These are phyloP conservation scores for Metschnikowia noctiluminum DNA, from an alignment of 805 yeast genomes.

Conservation along the genomic window DNA sequence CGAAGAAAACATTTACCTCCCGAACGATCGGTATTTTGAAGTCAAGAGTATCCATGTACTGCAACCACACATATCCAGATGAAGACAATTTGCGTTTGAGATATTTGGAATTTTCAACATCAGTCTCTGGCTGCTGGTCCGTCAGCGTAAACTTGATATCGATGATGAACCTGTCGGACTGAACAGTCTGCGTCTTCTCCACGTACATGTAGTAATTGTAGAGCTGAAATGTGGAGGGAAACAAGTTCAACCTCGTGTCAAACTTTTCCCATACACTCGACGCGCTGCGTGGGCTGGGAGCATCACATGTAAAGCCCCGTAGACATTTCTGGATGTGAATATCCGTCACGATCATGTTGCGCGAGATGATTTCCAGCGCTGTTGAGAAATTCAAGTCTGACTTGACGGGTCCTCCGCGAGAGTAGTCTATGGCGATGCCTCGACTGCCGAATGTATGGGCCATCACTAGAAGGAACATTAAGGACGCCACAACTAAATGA, in stretches of 20 bases:
- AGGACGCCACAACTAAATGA: constrained; percentile 9
- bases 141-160: constrained; percentile 11
- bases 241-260: constrained; percentile 16
- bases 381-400: constrained; percentile 6
- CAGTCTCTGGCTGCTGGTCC: constrained; percentile 6
- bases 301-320: constrained; percentile 16
- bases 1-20: constrained; percentile 28
- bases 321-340: constrained; percentile 14
- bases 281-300: constrained; percentile 1
- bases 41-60: constrained; percentile 11
- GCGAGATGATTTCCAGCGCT: constrained; percentile 12
- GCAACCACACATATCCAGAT: constrained; percentile 13
- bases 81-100: constrained; percentile 6
- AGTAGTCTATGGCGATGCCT: constrained; percentile 9
- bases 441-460: constrained; percentile 10
- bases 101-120: constrained; percentile 8
- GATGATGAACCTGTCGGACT: constrained; percentile 10
- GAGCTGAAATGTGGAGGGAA: constrained; percentile 5
- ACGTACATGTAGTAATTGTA: constrained; percentile 19
- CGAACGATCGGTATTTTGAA: constrained; percentile 19
- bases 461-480: constrained; percentile 6
- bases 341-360: constrained; percentile 13
- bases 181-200: constrained; percentile 8
- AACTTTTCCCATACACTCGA: constrained; percentile 10
- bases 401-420: background rate